Evolutionary conservation across 495 filamentous ascomycete genomes (phyloP), one percentile per base, ranked within the genome.

Genomic region (Talaromyces adpressus): DNA sequence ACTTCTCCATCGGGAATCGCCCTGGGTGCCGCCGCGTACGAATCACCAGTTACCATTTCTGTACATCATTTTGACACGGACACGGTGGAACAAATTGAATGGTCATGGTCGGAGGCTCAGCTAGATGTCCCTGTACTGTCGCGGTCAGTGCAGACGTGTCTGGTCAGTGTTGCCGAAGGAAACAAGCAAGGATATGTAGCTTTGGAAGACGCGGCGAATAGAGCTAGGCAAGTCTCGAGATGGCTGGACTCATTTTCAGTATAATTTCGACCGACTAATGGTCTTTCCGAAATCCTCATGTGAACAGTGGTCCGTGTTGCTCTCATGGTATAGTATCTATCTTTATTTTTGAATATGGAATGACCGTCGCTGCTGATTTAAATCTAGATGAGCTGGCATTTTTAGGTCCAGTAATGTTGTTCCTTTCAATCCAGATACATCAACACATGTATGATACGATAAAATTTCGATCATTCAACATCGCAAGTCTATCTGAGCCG

Each of bases 51-150:
- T n/a, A 63, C 62, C 6, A 63, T 59, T 30, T 47, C 62, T 6
- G 18, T 64, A 3, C 56, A 59, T 51, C 32, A 25, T 9, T 41
- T 47, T 47, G 39, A 58, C 8, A 59, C 62, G 22, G 62, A 47
- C 25, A 47, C 45, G 23, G 41, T 59, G 18, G 56, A 59, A 22
- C 16, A 58, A 16, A 27, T 64, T 27, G 36, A n/a, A 23, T 64
- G 62, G 62, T 7, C 53, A 7, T 64, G 62, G 62, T 58, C 53
- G 2, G 22, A 58, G 56, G 56, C 34, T 45, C 62, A 64, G 39
- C 14, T 29, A 41, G 62, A 49, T 7, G 36, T 64, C 27, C 56
- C 62, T n/a, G 14, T 49, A 6, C 54, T 12, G 6, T 54, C 62
- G 16, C 34, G 62, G 9, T 59, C 62, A 20, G 62, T 64, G 36